Evolutionary conservation across 768 basidiomycete genomes (phyloP).

Genomic region (Nidularia sp.): DNA sequence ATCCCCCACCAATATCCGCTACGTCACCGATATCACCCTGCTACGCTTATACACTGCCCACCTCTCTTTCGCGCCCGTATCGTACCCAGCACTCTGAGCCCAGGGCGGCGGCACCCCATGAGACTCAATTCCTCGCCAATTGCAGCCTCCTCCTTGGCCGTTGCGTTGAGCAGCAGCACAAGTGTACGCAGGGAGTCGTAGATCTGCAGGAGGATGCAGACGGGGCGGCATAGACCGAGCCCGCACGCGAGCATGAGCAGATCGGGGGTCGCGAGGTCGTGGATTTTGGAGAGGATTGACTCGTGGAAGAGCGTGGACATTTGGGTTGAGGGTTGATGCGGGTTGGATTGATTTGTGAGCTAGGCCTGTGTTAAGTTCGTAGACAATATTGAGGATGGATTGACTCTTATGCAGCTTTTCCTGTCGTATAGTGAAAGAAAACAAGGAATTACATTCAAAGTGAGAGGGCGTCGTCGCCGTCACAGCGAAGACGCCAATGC

Average conservation of each 20-base stretch:
- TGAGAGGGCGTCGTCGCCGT: too few species aligned
- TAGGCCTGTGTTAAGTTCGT: too few species aligned
- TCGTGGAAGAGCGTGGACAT: constrained; percentile 64
- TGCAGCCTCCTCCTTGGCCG: constrained; percentile 82
- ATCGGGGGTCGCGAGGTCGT: constrained; percentile 72
- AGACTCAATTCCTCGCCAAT: constrained; percentile 91
- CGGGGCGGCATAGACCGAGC: constrained; percentile 76
- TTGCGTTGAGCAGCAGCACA: constrained; percentile 80
- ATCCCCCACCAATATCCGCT: constrained; percentile 91
- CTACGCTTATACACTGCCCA: constrained; percentile 84
- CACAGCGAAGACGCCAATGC: too few species aligned
- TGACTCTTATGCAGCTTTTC: too few species aligned
- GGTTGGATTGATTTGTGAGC: too few species aligned
- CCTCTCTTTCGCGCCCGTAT: constrained; percentile 78
- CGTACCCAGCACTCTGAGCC: constrained; percentile 81
- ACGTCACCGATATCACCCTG: constrained; percentile 88
- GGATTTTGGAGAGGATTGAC: constrained; percentile 60
- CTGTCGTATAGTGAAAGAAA: too few species aligned
- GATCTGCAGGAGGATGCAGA: constrained; percentile 88
- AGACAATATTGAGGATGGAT: too few species aligned
- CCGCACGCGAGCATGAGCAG: constrained; percentile 84
- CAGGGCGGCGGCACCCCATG: constrained; percentile 87
- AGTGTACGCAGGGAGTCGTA: constrained; percentile 85
- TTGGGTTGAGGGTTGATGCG: background rate
- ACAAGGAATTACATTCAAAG: too few species aligned